Evolutionary conservation across 2,329 filamentous ascomycete species (phyloP).

Genomic region (Colletotrichum musicola): DNA sequence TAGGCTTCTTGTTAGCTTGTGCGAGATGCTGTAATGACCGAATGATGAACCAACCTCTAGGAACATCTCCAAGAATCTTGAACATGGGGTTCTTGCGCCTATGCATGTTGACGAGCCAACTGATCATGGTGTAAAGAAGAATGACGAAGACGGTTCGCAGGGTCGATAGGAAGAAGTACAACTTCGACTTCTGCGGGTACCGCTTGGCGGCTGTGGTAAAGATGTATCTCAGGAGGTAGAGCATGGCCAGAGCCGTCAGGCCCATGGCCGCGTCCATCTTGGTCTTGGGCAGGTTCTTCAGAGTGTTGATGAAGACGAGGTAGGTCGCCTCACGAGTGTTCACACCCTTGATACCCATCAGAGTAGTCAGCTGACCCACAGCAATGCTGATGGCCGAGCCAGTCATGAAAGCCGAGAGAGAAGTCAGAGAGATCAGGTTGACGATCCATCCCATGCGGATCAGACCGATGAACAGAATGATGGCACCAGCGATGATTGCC

Average conservation of each 20-base stretch:
- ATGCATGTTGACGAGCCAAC: conserved; percentile 84
- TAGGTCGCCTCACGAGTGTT: conserved; percentile 85
- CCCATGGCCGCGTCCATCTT: conserved; percentile 89
- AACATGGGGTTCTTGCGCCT: conserved; percentile 75
- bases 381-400: conserved; percentile 92
- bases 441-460: conserved; percentile 89
- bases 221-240: conserved; percentile 79
- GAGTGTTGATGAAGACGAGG: conserved; percentile 82
- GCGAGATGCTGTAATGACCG: background rate
- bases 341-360: conserved; percentile 84
- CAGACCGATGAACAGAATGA: conserved; percentile 84
- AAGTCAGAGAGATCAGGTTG: conserved; percentile 90
- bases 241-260: conserved; percentile 80
- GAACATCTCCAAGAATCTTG: conserved; percentile 80
- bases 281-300: conserved; percentile 77
- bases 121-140: conserved; percentile 90
- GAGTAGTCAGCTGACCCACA: conserved; percentile 82
- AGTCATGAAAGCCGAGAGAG: conserved; percentile 96
- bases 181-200: conserved; percentile 76
- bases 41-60: conserved; percentile 69
- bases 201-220: conserved; percentile 78
- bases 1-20: conserved; percentile 37
- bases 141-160: conserved; percentile 93
- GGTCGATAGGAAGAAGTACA: conserved; percentile 92
- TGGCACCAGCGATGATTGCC: conserved; percentile 80